Evolutionary conservation across 2,329 filamentous ascomycete genomes (phyloP).

Genomic region (Venturia carpophila): DNA sequence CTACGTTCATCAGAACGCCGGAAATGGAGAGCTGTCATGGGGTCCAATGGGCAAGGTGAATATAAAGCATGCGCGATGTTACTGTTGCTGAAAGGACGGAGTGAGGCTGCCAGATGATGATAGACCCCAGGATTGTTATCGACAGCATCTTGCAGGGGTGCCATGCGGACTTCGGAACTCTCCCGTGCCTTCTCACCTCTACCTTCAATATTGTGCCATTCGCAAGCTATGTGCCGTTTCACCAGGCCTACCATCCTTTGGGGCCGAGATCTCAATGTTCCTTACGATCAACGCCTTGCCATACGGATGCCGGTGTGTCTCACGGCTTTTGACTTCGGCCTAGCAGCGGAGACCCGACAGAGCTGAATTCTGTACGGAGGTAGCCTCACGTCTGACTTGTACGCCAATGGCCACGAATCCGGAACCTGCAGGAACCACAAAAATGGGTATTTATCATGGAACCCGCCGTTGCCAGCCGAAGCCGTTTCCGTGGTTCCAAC

Average conservation of each 20-base stretch:
- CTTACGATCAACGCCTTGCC: not conserved
- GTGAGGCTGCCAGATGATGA: not conserved
- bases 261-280: not conserved
- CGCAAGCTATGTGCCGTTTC: not conserved
- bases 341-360: not conserved
- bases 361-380: not conserved
- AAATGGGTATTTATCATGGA: not conserved
- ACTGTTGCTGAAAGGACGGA: not conserved
- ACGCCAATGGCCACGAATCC: not conserved
- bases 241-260: not conserved
- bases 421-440: constrained; percentile 4
- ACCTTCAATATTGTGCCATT: not conserved
- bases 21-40: too few relatives aligned
- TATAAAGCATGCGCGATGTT: not conserved
- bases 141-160: not conserved
- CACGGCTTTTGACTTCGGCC: constrained; percentile 4
- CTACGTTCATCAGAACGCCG: too few relatives aligned
- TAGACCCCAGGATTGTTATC: not conserved
- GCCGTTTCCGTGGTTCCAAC: not conserved
- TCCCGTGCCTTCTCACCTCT: not conserved
- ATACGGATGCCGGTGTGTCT: not conserved
- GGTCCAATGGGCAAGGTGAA: too few relatives aligned
- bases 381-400: not conserved
- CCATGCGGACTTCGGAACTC: not conserved
- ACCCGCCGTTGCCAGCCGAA: not conserved